These are phyloP conservation scores for Chaetomium fimeti DNA, from an alignment of 495 filamentous ascomycete genomes.

Conservation along the genomic window DNA sequence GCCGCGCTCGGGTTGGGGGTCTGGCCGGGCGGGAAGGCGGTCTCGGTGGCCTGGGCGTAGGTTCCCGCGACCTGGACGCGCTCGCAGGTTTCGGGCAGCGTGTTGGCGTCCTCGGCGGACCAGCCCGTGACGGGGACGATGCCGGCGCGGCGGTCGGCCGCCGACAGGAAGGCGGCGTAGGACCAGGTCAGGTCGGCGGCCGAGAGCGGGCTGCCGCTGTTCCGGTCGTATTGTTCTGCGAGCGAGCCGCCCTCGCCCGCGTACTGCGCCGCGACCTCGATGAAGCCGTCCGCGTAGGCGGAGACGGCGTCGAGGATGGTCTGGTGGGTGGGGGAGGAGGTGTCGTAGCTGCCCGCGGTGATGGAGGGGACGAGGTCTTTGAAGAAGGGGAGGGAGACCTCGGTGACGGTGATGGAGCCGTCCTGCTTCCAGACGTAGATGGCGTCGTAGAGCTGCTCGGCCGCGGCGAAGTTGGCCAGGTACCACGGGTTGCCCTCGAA, in stretches of 20 bases:
- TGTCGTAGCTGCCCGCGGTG: slow-evolving; percentile 51
- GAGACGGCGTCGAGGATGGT: slow-evolving; percentile 54
- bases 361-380: slow-evolving; percentile 49
- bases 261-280: slow-evolving; percentile 54
- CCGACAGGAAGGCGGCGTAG: slow-evolving; percentile 63
- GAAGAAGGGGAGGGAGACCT: slow-evolving; percentile 59
- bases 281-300: slow-evolving; percentile 64
- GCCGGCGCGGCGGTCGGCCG: slow-evolving; percentile 49
- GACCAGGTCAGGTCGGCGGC: slow-evolving; percentile 68
- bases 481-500: slow-evolving; percentile 69
- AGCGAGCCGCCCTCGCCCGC: slow-evolving; percentile 53
- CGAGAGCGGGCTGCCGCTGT: slow-evolving; percentile 52
- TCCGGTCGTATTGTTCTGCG: slow-evolving; percentile 60
- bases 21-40: slow-evolving; percentile 56
- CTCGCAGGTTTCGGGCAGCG: slow-evolving; percentile 55
- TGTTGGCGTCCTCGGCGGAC: slow-evolving; percentile 44
- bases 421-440: slow-evolving; percentile 58
- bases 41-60: slow-evolving; percentile 56
- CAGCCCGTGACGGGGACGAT: slow-evolving; percentile 54
- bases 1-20: slow-evolving; percentile 43
- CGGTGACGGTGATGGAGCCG: slow-evolving; percentile 53
- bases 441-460: slow-evolving; percentile 65
- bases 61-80: slow-evolving; percentile 55
- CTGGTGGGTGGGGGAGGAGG: slow-evolving; percentile 48
- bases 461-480: slow-evolving; percentile 61